Base-by-base conservation (phyloP, 2,329 filamentous ascomycete genomes). In the Pseudodiploospora longispora region DNA sequence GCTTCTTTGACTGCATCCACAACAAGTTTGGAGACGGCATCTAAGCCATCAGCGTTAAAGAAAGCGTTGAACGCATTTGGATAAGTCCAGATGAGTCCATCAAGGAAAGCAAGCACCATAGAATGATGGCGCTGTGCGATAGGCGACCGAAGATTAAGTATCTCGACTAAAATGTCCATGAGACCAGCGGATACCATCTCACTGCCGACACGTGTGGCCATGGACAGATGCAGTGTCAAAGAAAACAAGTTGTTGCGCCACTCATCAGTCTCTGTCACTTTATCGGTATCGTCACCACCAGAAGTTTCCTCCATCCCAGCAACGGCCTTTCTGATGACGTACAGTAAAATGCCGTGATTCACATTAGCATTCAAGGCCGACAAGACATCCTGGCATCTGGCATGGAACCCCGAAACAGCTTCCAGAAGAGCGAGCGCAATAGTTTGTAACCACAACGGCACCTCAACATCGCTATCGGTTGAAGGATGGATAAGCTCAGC, bases 301-400 rank as follows among this genome's bases (percentile, higher is more conserved):
- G 71, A 69, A 47, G 80, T 74, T 12, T 70, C 70, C 46, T 75
- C 80, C 68, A 98, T 83, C 50, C 89, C 86, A 12, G 84, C 83
- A 46, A 97, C 86, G 7, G 89, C 87, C 64, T 95, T 96, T 44
- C 91, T 80, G 40, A 95, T 84, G 52, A 96, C 78, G 58, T 96
- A 97, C 53, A 97, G 84, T 37, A 99, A 74, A 30, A 97, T 85
- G 10, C 93, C 94, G 56, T 98, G 94, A 56, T 95, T 97, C 33
- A 97, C 91, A 54, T 91, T 95, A 43, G 94, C 87, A 57, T 89
- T 95, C 36, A 99, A 71, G n/a, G 93, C 89, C 36, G 87, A 82
- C 50, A 89, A 82, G 27, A 98, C 84, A 60, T 98, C 93, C 31
- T 80, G 71, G 30, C 83, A 78, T 58, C 88, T 90, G 45, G 75